Base-by-base conservation (phyloP, 169 alveolate genomes). In the Eimeria tenella region DNA sequence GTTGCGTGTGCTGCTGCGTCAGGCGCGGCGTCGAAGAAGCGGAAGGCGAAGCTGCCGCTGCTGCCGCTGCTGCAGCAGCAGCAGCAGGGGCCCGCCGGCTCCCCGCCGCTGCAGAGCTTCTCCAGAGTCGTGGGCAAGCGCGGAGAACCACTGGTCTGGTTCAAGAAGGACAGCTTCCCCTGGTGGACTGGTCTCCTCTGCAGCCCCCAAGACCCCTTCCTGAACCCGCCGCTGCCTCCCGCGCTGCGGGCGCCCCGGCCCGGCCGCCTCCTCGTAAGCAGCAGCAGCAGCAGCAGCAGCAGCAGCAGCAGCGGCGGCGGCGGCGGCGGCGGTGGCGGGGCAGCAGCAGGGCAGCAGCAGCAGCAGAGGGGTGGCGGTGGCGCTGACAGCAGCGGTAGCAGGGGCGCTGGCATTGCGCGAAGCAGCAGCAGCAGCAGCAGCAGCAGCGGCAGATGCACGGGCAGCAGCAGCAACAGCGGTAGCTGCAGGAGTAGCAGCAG, bases 151-250 rank as follows among this genome's bases (percentile, higher is more conserved):
- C 62, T 83, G 21, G 91, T 83, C 0, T 83, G 91, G 91, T 58
- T 25, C 60, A 83, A 83, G 60, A 83, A 83, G 25, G 4, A 65
- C 0, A 75, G 91, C 5, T 11, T 56, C 3, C 91, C 91, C 31
- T 83, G 91, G 91, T 83, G 91, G 91, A n/a, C 91, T 1, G 91
- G 62, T 42, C n/a, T 83, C 19, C 53, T 83, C 42, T 83, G 91
- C 53, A 21, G 17, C 60, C 91, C 77, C 25, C 2, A 50, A 4
- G 91, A 83, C 42, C 74, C 91, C 3, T 83, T 11, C 62, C 74
- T 60, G 5, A 83, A 56, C 31, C 91, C 91, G 56, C 77, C 91
- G 13, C 25, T 60, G 42, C 70, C 50, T 19, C 62, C 91, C 0
- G n/a, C 5, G 13, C 49, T 79, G 10, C 1, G 21, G 52, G 19